A percentile compares a stretch with the other conserved stretches of the same genome.
phyloP scores from a whole-genome alignment of 371 early-diverging fungal genomes.

The Phascolomyces articulosus region DNA sequence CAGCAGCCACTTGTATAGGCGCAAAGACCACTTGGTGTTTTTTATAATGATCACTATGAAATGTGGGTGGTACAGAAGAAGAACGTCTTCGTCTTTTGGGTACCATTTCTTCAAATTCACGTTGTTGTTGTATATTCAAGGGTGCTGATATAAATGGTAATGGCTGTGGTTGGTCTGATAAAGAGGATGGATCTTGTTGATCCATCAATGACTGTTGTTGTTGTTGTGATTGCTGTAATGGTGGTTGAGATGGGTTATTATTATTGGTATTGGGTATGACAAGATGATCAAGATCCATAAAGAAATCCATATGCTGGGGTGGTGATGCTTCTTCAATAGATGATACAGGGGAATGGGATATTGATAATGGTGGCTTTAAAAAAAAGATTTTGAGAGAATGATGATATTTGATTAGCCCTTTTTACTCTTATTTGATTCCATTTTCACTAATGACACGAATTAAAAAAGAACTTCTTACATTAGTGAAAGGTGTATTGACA shows the following conservation, averaged over 20 bases:
- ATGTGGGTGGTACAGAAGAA: slow-evolving; percentile 10
- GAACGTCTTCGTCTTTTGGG: slow-evolving; percentile 11
- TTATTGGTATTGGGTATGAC: slow-evolving; percentile 7
- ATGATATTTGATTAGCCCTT: too few relatives aligned
- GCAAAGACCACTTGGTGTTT: slow-evolving; percentile 9
- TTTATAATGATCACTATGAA: neutral
- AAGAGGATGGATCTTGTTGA: neutral
- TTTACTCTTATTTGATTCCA: neutral
- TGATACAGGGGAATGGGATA: slow-evolving; percentile 9
- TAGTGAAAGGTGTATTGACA: slow-evolving; percentile 6
- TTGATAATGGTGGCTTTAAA: slow-evolving; percentile 14
- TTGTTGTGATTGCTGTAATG: neutral
- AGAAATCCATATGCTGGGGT: neutral
- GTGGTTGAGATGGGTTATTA: neutral
- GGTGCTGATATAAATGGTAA: neutral
- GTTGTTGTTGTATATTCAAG: slow-evolving; percentile 12
- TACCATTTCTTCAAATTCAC: neutral
- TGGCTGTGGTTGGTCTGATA: slow-evolving; percentile 2
- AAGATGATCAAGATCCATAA: slow-evolving; percentile 10
- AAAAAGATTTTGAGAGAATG: too few relatives aligned
- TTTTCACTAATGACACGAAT: neutral
- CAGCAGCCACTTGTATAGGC: slow-evolving; percentile 11
- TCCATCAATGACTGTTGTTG: neutral
- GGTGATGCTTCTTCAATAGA: slow-evolving; percentile 9
- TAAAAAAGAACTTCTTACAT: neutral